phyloP scores from a whole-genome alignment of 495 filamentous ascomycete species.

The Neurospora pannonica region DNA sequence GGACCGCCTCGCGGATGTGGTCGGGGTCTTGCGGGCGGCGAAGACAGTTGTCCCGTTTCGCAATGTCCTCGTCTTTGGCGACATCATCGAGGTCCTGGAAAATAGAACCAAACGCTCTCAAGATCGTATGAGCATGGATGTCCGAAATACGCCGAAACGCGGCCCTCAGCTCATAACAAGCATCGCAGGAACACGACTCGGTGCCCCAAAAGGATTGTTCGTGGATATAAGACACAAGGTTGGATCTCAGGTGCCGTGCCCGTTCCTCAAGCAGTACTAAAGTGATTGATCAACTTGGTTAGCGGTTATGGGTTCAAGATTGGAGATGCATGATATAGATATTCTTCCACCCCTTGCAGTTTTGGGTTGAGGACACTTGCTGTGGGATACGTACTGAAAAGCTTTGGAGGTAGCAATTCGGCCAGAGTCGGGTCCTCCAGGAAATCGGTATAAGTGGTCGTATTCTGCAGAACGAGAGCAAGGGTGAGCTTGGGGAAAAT shows the following conservation, averaged over 20 bases:
- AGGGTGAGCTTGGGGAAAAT: neutral
- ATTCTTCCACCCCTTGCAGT: neutral
- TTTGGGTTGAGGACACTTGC: neutral
- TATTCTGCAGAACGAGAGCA: neutral
- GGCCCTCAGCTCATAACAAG: neutral
- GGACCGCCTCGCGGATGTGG: too few species aligned
- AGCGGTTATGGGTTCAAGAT: neutral
- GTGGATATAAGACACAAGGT: neutral
- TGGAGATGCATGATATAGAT: too few species aligned
- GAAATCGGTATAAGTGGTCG: neutral
- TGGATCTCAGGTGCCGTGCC: neutral
- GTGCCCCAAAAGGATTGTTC: neutral
- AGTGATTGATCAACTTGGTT: neutral
- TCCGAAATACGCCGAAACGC: neutral
- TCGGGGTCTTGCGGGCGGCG: too few species aligned
- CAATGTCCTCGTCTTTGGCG: too few species aligned
- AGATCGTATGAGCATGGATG: fast-evolving
- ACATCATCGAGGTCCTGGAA: too few species aligned
- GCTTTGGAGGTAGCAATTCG: neutral
- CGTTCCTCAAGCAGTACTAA: neutral
- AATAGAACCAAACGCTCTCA: neutral
- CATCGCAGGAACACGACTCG: neutral
- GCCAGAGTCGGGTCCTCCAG: neutral
- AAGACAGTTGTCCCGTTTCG: too few species aligned
- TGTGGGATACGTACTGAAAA: neutral